Percentiles rank a stretch among this genome's conserved stretches.
phyloP scores from a whole-genome alignment of 257 asterid genomes.

The Penstemon eatonii region DNA sequence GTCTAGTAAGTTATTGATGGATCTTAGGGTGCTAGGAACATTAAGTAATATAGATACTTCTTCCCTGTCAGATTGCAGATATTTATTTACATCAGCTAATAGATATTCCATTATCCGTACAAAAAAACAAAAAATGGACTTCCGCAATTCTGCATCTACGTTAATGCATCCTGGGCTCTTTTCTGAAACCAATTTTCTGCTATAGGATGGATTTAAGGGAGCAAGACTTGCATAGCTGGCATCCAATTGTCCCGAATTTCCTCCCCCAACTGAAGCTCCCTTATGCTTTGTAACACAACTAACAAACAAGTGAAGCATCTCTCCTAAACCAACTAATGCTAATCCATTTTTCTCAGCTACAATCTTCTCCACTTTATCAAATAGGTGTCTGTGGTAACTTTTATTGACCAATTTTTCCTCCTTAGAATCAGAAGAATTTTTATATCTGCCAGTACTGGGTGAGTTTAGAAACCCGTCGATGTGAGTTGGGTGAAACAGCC shows the following conservation, averaged over 20 bases:
- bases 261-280: slow-evolving; percentile 42
- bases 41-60: slow-evolving; percentile 35
- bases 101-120: slow-evolving; percentile 69
- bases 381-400: slow-evolving; percentile 87
- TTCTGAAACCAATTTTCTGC: slow-evolving; percentile 28
- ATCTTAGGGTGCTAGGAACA: slow-evolving; percentile 48
- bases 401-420: slow-evolving; percentile 54
- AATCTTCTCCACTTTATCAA: slow-evolving; percentile 74
- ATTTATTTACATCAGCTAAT: slow-evolving; percentile 48
- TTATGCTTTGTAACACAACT: slow-evolving; percentile 55
- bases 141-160: slow-evolving; percentile 59
- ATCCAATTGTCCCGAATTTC: slow-evolving; percentile 33
- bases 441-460: slow-evolving; percentile 56
- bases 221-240: slow-evolving; percentile 22
- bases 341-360: slow-evolving; percentile 50
- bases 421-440: slow-evolving; percentile 45
- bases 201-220: slow-evolving; percentile 25
- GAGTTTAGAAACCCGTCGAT: slow-evolving; percentile 71
- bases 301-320: slow-evolving; percentile 71
- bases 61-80: slow-evolving; percentile 42
- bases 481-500: slow-evolving; percentile 80
- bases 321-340: slow-evolving; percentile 69
- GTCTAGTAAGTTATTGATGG: slow-evolving; percentile 62
- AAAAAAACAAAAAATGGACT: slow-evolving; percentile 60
- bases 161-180: slow-evolving; percentile 32